Evolutionary conservation across 2,329 filamentous ascomycete genomes (phyloP), one percentile per base, ranked within the genome.

Genomic region (Pseudogymnoascus sp.): DNA sequence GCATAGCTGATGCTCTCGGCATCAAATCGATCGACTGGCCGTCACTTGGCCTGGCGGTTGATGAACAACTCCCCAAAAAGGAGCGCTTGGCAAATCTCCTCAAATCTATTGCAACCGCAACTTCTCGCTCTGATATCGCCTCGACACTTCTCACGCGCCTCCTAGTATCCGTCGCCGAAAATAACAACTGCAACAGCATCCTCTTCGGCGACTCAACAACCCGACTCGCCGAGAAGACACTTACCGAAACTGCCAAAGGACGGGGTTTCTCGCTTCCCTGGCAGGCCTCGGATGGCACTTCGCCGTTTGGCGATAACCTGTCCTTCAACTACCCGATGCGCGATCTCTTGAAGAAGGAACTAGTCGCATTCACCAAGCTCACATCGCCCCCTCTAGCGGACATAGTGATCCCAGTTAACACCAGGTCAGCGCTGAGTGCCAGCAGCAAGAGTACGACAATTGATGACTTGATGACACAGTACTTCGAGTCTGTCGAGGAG

Each of bases 231-330:
- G 91, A 93, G 68, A 86, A 91, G 70, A 90, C 91, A 0, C 83
- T 99, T 12, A 82, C 91, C 5, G 91, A 94, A 76, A 92, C 93
- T 2, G 92, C 93, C 23, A 97, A 96, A 76, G 94, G 94, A 1
- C 84, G 93, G 59, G 94, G 93, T 0, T 92, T 88, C 68, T 85
- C 89, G 4, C 77, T 97, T 18, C 90, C 92, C 0, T 93, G 88
- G 86, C 84, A 90, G 68, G 84, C 92, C 14, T 85, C 86, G 60
- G 94, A 97, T 73, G 92, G 91, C 4, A 68, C 65, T 56, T 71
- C 65, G 59, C 64, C 67, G 33, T 68, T 69, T 65, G 70, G 67
- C 14, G 37, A 69, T 59, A 64, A 63, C 14, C 21, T 65, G 79
- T 69, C 67, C 75, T 28, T 95, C 67, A 88, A 90, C 75, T 92